These are phyloP conservation scores for Eutypella sp. DNA, from an alignment of 2,329 filamentous ascomycete species.

Conservation along the genomic window DNA sequence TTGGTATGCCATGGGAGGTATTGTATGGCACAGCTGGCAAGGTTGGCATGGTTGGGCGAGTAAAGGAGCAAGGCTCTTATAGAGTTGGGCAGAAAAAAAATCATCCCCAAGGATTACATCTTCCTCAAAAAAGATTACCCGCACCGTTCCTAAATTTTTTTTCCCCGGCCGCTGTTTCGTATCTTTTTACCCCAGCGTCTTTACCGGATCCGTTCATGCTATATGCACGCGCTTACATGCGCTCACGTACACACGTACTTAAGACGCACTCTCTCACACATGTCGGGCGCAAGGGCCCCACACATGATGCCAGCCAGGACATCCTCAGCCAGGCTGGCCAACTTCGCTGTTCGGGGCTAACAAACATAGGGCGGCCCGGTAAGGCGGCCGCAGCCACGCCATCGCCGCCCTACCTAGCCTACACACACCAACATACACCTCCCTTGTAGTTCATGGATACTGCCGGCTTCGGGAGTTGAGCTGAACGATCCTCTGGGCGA, in stretches of 20 bases:
- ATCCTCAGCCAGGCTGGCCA: constrained; percentile 9
- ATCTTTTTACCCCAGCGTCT: neutral
- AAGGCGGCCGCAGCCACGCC: neutral
- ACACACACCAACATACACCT: too few species aligned
- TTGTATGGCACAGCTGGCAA: too few species aligned
- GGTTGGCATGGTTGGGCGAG: neutral
- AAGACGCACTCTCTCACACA: neutral
- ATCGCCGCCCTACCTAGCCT: too few species aligned
- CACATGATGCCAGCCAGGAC: neutral
- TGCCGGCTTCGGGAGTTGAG: neutral
- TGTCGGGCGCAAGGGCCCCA: neutral
- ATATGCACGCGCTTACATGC: too few species aligned
- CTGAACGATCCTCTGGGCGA: neutral
- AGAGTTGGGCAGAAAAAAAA: neutral
- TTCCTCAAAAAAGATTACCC: too few species aligned
- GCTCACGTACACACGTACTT: neutral
- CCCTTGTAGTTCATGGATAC: too few species aligned
- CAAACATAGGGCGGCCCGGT: neutral
- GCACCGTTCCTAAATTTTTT: too few species aligned
- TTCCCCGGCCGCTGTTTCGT: too few species aligned
- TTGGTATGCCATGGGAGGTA: neutral
- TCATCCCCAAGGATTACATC: too few species aligned
- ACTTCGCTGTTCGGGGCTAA: too few species aligned
- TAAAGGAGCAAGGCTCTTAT: neutral
- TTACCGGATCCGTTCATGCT: neutral